Conservation (phyloP, 108 stramenopile species). For the Fistulifera solaris region DNA sequence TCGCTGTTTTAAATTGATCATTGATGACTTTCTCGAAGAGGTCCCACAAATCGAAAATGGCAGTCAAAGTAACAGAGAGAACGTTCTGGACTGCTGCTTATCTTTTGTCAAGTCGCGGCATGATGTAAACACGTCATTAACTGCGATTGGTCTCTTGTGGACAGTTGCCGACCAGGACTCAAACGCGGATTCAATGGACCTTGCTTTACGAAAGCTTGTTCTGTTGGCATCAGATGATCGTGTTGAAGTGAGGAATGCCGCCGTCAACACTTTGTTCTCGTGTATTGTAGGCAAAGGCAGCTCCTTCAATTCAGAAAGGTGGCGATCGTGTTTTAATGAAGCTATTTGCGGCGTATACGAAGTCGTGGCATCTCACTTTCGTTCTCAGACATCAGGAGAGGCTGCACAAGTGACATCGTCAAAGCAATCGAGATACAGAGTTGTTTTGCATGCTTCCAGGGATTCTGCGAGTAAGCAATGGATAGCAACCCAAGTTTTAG, state of each 20-base stretch:
- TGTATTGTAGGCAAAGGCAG: conserved; percentile 82
- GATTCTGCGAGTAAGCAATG: conserved; percentile 79
- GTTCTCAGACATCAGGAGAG: not conserved
- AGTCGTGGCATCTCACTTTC: conserved; percentile 11
- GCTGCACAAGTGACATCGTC: conserved; percentile 5
- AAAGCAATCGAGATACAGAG: conserved; percentile 46
- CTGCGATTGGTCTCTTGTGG: conserved; percentile 84
- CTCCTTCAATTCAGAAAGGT: conserved; percentile 55
- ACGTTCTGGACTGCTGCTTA: conserved; percentile 75
- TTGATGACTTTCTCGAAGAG: conserved; percentile 82
- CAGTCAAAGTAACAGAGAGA: conserved; percentile 22
- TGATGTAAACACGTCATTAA: conserved; percentile 87
- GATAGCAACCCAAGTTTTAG: conserved; percentile 70
- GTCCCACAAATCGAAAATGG: conserved; percentile 12
- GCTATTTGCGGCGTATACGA: conserved; percentile 60
- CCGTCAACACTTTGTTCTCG: conserved; percentile 88
- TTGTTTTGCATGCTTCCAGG: conserved; percentile 74
- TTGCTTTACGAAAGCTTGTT: conserved; percentile 64
- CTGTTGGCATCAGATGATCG: conserved; percentile 49
- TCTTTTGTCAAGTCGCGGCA: conserved; percentile 77
- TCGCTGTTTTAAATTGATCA: conserved; percentile 78
- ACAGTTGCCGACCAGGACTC: conserved; percentile 76
- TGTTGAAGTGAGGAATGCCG: conserved; percentile 80
- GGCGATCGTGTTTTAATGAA: conserved; percentile 66
- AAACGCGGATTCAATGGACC: conserved; percentile 53